A percentile compares a stretch with the other conserved stretches of the same genome.
Conservation (phyloP, 2,329 filamentous ascomycete genomes). For the Paradendryphiella salina region DNA sequence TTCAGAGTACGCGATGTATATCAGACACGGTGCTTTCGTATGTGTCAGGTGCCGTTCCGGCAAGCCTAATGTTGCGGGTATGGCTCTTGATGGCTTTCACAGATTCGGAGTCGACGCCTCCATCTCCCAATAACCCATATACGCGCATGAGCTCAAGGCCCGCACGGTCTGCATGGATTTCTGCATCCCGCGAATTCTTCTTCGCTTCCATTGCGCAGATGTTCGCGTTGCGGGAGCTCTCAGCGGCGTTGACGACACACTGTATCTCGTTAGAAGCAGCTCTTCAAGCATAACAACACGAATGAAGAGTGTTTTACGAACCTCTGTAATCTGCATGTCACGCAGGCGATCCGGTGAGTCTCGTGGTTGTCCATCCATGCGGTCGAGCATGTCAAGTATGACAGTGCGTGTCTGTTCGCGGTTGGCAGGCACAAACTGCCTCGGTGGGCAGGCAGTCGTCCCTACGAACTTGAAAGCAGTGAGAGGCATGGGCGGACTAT, state of each 20-base stretch:
- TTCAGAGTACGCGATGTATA: too few species aligned
- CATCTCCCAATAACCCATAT: constrained; percentile 12
- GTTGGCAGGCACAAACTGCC: neutral
- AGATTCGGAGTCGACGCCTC: constrained; percentile 16
- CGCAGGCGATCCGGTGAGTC: constrained; percentile 21
- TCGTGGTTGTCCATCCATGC: constrained; percentile 11
- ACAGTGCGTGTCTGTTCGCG: neutral
- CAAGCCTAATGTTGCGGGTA: neutral
- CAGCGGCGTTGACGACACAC: constrained; percentile 26
- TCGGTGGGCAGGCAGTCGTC: neutral
- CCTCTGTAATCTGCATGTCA: constrained; percentile 33
- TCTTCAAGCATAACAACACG: constrained; percentile 6
- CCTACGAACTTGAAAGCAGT: neutral
- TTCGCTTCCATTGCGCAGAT: constrained; percentile 24
- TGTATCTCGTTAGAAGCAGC: constrained; percentile 20
- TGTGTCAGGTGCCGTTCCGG: neutral
- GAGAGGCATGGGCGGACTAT: neutral
- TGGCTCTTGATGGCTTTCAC: constrained; percentile 12
- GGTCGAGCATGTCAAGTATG: constrained; percentile 21
- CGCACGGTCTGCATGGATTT: constrained; percentile 19
- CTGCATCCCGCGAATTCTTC: constrained; percentile 29
- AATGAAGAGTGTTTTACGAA: constrained; percentile 15
- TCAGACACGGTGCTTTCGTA: neutral
- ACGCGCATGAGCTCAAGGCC: constrained; percentile 15
- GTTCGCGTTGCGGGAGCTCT: constrained; percentile 24